phyloP scores from a whole-genome alignment of 805 yeast species.

The Sungouiozyma ichnusensis region DNA sequence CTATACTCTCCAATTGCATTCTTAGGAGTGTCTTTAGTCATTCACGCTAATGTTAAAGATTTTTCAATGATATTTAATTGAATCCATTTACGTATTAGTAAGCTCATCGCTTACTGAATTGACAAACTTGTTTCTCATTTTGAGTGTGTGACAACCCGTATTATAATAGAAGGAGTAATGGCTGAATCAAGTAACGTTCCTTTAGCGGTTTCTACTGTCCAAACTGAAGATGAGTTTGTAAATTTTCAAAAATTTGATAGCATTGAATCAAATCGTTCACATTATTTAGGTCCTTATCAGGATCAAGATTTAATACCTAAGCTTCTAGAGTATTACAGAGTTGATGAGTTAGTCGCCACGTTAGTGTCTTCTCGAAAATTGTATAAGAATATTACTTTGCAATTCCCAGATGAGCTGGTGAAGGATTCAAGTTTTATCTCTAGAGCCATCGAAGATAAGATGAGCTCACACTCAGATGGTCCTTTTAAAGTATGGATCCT shows the following conservation, averaged over 20 bases:
- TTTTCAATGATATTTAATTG: background rate
- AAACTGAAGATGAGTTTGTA: conserved; percentile 46
- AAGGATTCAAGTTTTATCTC: conserved; percentile 69
- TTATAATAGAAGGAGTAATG: too few relatives aligned
- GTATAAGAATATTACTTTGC: conserved; percentile 58
- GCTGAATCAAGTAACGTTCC: conserved; percentile 31
- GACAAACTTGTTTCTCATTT: too few relatives aligned
- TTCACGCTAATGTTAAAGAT: background rate
- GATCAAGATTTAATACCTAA: conserved; percentile 21
- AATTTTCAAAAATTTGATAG: conserved; percentile 35
- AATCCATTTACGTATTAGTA: background rate
- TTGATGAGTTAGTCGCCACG: conserved; percentile 37
- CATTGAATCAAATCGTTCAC: conserved; percentile 17
- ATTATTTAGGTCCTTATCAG: conserved; percentile 21
- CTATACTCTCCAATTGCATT: too few relatives aligned
- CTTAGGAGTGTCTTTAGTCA: background rate
- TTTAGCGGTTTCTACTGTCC: conserved; percentile 66
- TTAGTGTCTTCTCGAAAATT: conserved; percentile 27
- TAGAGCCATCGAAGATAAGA: conserved; percentile 37
- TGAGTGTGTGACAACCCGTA: too few relatives aligned
- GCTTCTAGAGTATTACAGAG: conserved; percentile 44
- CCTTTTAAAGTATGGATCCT: conserved; percentile 56
- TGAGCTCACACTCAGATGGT: conserved; percentile 12
- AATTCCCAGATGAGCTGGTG: conserved; percentile 77
- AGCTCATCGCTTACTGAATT: background rate